A percentile compares a stretch with the other conserved stretches of the same genome.
phyloP scores from a whole-genome alignment of 106 monocot genomes.

The Dactylorhiza incarnata region DNA sequence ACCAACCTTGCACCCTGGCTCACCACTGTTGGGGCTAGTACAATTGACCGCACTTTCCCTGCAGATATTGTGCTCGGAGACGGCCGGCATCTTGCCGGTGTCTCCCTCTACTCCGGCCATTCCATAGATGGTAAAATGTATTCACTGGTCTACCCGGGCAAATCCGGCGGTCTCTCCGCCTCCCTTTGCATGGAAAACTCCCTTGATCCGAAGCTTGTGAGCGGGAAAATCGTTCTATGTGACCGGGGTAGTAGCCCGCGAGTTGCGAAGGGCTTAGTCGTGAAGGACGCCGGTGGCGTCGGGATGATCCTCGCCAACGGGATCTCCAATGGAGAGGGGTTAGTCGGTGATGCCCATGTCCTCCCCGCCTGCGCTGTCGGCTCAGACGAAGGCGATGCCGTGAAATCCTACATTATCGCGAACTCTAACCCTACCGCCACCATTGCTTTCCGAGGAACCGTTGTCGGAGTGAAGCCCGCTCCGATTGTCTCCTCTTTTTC shows the following conservation, averaged over 20 bases:
- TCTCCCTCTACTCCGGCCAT: slow-evolving; percentile 77
- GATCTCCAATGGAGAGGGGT: slow-evolving; percentile 80
- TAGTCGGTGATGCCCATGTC: slow-evolving; percentile 95
- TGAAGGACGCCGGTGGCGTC: slow-evolving; percentile 67
- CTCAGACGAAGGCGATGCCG: slow-evolving; percentile 60
- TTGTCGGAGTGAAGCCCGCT: slow-evolving; percentile 80
- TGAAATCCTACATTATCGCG: slow-evolving; percentile 60
- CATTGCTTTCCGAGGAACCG: slow-evolving; percentile 60
- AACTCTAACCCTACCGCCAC: slow-evolving; percentile 47
- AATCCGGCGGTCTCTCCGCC: slow-evolving; percentile 55
- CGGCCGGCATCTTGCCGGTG: slow-evolving; percentile 50
- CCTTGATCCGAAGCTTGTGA: slow-evolving; percentile 62
- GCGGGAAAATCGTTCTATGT: slow-evolving; percentile 78
- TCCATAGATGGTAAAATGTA: slow-evolving; percentile 30
- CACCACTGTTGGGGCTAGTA: slow-evolving; percentile 86
- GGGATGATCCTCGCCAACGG: slow-evolving; percentile 95
- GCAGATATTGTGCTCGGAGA: slow-evolving; percentile 78
- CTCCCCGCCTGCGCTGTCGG: slow-evolving; percentile 90
- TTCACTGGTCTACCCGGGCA: slow-evolving; percentile 64
- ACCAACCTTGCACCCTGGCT: slow-evolving; percentile 92
- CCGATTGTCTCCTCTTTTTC: slow-evolving; percentile 95
- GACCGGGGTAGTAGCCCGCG: slow-evolving; percentile 94
- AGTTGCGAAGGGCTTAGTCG: slow-evolving; percentile 78
- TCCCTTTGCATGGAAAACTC: slow-evolving; percentile 90
- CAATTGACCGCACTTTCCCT: slow-evolving; percentile 87